These are phyloP conservation scores for Fragaria nilgerrensis DNA, from an alignment of 306 rosid genomes.

Conservation along the genomic window DNA sequence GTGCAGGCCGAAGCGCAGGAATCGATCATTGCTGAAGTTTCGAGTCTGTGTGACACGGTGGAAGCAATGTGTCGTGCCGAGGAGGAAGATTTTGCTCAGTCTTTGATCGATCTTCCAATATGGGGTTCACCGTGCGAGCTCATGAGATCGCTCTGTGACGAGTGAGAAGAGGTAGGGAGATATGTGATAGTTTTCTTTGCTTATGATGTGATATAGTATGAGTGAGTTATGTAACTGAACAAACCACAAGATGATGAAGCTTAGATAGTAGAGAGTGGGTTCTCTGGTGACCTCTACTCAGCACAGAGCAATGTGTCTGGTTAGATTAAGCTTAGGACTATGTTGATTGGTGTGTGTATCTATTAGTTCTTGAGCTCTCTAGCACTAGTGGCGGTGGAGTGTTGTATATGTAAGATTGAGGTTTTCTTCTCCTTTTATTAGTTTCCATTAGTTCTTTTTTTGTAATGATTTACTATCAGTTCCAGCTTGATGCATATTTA, in stretches of 20 bases:
- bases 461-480: background rate
- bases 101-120: constrained; percentile 60
- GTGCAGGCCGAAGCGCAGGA: constrained; percentile 72
- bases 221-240: constrained; percentile 30
- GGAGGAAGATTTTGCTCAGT: constrained; percentile 47
- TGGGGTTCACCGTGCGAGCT: constrained; percentile 67
- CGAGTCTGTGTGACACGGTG: constrained; percentile 57
- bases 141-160: constrained; percentile 50
- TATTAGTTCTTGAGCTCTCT: background rate
- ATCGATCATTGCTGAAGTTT: constrained; percentile 50
- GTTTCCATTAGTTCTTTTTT: background rate
- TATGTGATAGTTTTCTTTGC: constrained; percentile 22
- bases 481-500: background rate
- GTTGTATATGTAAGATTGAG: constrained; percentile 15
- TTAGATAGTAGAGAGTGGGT: constrained; percentile 18
- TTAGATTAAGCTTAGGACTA: background rate
- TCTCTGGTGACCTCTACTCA: constrained; percentile 5
- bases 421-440: background rate
- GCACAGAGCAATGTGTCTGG: constrained; percentile 11
- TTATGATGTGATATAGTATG: constrained; percentile 26
- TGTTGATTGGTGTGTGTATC: constrained; percentile 2
- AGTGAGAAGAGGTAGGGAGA: constrained; percentile 33
- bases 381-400: background rate
- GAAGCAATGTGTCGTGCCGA: constrained; percentile 49
- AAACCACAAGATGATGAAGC: constrained; percentile 24